A percentile compares a stretch with the other conserved stretches of the same genome.
These are phyloP conservation scores for Russula virescens DNA, from an alignment of 768 basidiomycete genomes.

Conservation along the genomic window DNA sequence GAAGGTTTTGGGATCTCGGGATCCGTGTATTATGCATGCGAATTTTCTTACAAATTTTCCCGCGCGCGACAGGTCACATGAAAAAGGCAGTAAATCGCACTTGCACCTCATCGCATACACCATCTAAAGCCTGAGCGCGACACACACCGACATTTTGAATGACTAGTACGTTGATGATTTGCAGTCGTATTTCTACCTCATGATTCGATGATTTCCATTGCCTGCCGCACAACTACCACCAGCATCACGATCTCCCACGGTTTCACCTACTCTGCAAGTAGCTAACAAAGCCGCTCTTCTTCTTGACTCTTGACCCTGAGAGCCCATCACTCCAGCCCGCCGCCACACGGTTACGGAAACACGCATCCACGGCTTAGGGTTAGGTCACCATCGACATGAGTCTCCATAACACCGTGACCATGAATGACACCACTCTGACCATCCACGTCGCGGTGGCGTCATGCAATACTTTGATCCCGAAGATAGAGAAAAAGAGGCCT, in stretches of 20 bases:
- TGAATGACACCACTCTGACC: too few species aligned
- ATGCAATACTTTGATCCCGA: background rate
- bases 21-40: too few species aligned
- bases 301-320: background rate
- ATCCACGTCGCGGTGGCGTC: too few species aligned
- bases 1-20: too few species aligned
- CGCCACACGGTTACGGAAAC: slow-evolving; percentile 2
- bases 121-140: slow-evolving; percentile 11
- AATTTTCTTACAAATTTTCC: too few species aligned
- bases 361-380: slow-evolving; percentile 18
- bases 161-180: slow-evolving; percentile 69
- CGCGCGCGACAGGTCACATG: too few species aligned
- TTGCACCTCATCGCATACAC: background rate
- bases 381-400: slow-evolving; percentile 38
- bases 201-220: background rate
- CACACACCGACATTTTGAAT: slow-evolving; percentile 58
- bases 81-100: too few species aligned
- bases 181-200: slow-evolving; percentile 42
- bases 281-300: slow-evolving; percentile 9
- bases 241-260: background rate
- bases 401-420: too few species aligned
- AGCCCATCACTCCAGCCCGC: background rate
- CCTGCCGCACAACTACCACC: background rate
- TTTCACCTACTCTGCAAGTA: background rate
- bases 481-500: background rate